Percentiles rank a stretch among this genome's conserved stretches.
phyloP scores from a whole-genome alignment of 2,329 filamentous ascomycete species.

The Cladophialophora yegresii region DNA sequence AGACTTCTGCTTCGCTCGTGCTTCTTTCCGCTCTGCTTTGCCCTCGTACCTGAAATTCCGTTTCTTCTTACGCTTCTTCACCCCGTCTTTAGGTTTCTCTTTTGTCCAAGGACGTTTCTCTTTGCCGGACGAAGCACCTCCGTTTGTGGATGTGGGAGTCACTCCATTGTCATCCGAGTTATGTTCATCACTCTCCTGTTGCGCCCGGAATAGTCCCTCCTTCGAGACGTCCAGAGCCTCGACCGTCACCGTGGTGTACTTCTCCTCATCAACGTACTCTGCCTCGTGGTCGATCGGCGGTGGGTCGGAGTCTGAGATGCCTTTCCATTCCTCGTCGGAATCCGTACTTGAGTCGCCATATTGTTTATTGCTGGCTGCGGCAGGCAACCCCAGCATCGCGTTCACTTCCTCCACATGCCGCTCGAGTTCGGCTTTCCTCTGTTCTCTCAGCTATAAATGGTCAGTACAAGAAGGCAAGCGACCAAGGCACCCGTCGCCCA shows the following conservation, averaged over 20 bases:
- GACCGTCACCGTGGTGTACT: conserved; percentile 91
- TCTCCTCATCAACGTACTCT: conserved; percentile 95
- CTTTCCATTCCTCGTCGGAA: conserved; percentile 63
- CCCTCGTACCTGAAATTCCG: conserved; percentile 91
- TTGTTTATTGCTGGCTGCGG: conserved; percentile 48
- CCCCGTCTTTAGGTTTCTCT: conserved; percentile 38
- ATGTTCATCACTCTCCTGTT: conserved; percentile 36
- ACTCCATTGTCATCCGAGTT: conserved; percentile 38
- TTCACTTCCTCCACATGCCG: conserved; percentile 78
- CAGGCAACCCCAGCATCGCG: conserved; percentile 65
- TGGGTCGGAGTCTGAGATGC: conserved; percentile 57
- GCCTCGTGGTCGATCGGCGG: conserved; percentile 73
- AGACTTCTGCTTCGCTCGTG: conserved; percentile 63
- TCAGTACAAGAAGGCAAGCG: conserved; percentile 1
- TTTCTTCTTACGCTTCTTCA: conserved; percentile 70
- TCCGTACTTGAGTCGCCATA: conserved; percentile 48
- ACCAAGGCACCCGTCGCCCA: conserved; percentile 45
- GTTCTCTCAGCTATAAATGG: conserved; percentile 71
- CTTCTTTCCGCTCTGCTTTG: conserved; percentile 73
- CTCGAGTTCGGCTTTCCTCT: conserved; percentile 77
- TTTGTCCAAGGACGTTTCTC: conserved; percentile 54
- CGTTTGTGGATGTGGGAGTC: conserved; percentile 36
- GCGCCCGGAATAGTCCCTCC: conserved; percentile 66
- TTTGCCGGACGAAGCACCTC: conserved; percentile 23
- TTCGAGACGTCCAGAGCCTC: conserved; percentile 81